Base-by-base conservation (phyloP, 129 eudicot species). In the Cynara cardunculus region DNA sequence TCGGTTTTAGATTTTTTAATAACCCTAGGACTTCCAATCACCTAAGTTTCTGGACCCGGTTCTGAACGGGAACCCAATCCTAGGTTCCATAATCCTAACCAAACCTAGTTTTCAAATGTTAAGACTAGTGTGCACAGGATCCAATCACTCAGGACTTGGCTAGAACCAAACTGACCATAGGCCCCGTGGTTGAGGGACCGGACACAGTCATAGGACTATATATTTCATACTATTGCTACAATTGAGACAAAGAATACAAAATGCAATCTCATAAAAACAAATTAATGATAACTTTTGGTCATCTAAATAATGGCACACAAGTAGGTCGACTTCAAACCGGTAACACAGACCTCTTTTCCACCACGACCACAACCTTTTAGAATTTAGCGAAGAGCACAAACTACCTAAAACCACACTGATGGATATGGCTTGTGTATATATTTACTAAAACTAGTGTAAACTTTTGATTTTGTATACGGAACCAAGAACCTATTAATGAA, bases 391-490 rank as follows among this genome's bases (percentile, higher is more conserved):
- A n/a, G 24, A 32, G 25, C 65, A 82, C 71, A 82, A 74, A 27
- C 71, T 56, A 14, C 72, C 67, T 82, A 70, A 69, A 69, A 56
- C 53, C 61, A 71, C 81, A 69, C 73, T 37, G 19, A 61, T 76
- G 12, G 53, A 71, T 71, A 76, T 70, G 62, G 73, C 78, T 82
- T 39, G n/a, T 76, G 49, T 82, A 71, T 80, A 72, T 79, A 89
- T 78, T 62, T 89, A 79, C 91, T 72, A 74, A 79, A 72, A 81
- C 80, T 76, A 79, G 13, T 46, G 65, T 74, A 72, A 80, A 14
- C 11, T 49, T 44, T 77, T 67, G 59, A 49, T 37, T 39, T 0
- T 80, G 83, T 76, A 70, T 77, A 77, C 69, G 27, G 66, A 81
- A 69, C 84, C 61, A 32, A 65, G 25, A 82, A 72, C 71, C 80